These are phyloP conservation scores for Podospora fimiseda DNA, from an alignment of 495 filamentous ascomycete species.

Conservation along the genomic window DNA sequence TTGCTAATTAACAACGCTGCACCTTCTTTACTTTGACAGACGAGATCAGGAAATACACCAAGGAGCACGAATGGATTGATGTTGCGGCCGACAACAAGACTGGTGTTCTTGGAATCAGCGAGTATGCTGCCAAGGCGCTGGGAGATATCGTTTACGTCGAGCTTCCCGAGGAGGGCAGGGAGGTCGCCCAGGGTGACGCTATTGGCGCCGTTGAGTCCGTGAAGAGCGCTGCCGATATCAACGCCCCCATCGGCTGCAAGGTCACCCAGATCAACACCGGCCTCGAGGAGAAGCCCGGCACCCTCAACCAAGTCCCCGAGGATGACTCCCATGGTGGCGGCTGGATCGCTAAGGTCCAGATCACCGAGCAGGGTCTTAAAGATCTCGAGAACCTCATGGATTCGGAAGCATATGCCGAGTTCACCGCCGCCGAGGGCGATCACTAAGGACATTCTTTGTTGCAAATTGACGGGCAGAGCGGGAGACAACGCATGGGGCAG, in stretches of 20 bases:
- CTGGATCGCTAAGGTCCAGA: slow-evolving; percentile 85
- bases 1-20: slow-evolving; percentile 1
- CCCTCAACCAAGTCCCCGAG: slow-evolving; percentile 76
- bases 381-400: slow-evolving; percentile 74
- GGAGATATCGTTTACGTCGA: slow-evolving; percentile 97
- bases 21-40: slow-evolving; percentile 22
- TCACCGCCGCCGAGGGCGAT: slow-evolving; percentile 40
- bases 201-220: slow-evolving; percentile 96
- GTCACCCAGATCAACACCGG: slow-evolving; percentile 63
- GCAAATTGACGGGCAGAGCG: too few species aligned
- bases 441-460: too few species aligned
- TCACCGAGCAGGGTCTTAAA: slow-evolving; percentile 52
- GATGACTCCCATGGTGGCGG: slow-evolving; percentile 66
- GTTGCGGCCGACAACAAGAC: slow-evolving; percentile 66
- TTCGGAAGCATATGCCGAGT: slow-evolving; percentile 62
- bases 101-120: slow-evolving; percentile 74
- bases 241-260: slow-evolving; percentile 73
- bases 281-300: slow-evolving; percentile 76
- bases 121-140: slow-evolving; percentile 82
- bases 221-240: slow-evolving; percentile 94
- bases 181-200: slow-evolving; percentile 63
- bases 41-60: slow-evolving; percentile 80
- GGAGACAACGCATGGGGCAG: not conserved
- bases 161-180: slow-evolving; percentile 61
- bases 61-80: slow-evolving; percentile 98